A percentile compares a stretch with the other conserved stretches of the same genome.
phyloP scores from a whole-genome alignment of 257 asterid genomes.

The Jacaranda mimosifolia region DNA sequence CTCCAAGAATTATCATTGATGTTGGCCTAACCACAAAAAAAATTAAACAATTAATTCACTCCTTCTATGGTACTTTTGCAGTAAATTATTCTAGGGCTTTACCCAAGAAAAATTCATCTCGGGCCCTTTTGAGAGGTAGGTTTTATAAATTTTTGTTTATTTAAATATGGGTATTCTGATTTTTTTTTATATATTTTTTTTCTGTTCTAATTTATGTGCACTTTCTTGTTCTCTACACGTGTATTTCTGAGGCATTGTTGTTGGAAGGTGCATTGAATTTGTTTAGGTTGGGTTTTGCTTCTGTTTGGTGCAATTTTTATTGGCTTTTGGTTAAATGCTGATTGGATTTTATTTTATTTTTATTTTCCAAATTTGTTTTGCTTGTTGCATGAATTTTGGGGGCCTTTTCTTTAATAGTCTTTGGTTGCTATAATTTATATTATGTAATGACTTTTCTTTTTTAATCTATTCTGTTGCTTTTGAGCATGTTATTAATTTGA shows the following conservation, averaged over 20 bases:
- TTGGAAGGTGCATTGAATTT: not conserved
- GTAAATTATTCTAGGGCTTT: conserved; percentile 27
- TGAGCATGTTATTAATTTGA: not conserved
- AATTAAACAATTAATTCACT: not conserved
- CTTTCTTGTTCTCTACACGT: not conserved
- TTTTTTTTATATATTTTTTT: not conserved
- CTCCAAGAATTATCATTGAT: conserved; percentile 16
- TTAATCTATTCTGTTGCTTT: not conserved
- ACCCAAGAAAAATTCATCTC: conserved; percentile 7
- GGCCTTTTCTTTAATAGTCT: not conserved
- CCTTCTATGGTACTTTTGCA: not conserved
- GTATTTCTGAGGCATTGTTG: not conserved
- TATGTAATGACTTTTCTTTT: not conserved
- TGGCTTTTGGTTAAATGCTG: not conserved
- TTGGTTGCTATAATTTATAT: not conserved
- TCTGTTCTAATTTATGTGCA: too few relatives aligned
- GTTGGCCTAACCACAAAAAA: not conserved
- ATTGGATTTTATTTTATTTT: not conserved
- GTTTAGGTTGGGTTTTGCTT: not conserved
- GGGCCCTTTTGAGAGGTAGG: conserved; percentile 19
- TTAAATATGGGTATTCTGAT: not conserved
- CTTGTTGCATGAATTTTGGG: not conserved
- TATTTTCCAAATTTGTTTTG: too few relatives aligned
- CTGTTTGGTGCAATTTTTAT: conserved; percentile 1
- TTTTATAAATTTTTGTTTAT: not conserved